A percentile compares a stretch with the other conserved stretches of the same genome.
phyloP scores from a whole-genome alignment of 192 early-diverging fungal species.

The Entomortierella beljakovae region DNA sequence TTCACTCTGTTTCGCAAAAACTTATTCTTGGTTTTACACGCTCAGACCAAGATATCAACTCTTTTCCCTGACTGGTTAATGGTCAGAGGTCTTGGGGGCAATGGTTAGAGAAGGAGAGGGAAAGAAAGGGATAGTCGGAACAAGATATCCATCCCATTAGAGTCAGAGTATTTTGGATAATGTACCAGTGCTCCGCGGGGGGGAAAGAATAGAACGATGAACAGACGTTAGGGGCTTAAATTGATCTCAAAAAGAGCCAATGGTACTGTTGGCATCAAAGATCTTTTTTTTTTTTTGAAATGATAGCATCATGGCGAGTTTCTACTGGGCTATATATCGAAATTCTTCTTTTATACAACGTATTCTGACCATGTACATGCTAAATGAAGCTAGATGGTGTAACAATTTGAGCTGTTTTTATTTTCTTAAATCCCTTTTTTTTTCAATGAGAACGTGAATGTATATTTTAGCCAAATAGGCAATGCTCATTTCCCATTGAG shows the following conservation, averaged over 20 bases:
- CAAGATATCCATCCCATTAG: too few species aligned
- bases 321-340: too few species aligned
- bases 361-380: constrained; percentile 1
- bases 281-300: too few species aligned
- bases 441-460: too few species aligned
- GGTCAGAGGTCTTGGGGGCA: background rate
- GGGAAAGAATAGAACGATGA: background rate
- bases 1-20: background rate
- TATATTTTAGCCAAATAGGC: too few species aligned
- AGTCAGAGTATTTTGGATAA: background rate
- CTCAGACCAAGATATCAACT: constrained; percentile 10
- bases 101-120: background rate
- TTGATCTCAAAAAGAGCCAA: background rate
- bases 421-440: too few species aligned
- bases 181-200: background rate
- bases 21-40: background rate
- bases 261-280: constrained; percentile 7
- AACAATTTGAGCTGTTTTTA: background rate
- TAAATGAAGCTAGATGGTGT: constrained; percentile 7
- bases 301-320: background rate
- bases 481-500: too few species aligned
- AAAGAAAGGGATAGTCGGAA: too few species aligned
- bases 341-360: background rate
- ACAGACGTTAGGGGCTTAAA: background rate
- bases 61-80: background rate